Percentiles rank a stretch among this genome's conserved stretches.
These are phyloP conservation scores for Inonotus hispidus DNA, from an alignment of 1,284 basidiomycete species.

Conservation along the genomic window DNA sequence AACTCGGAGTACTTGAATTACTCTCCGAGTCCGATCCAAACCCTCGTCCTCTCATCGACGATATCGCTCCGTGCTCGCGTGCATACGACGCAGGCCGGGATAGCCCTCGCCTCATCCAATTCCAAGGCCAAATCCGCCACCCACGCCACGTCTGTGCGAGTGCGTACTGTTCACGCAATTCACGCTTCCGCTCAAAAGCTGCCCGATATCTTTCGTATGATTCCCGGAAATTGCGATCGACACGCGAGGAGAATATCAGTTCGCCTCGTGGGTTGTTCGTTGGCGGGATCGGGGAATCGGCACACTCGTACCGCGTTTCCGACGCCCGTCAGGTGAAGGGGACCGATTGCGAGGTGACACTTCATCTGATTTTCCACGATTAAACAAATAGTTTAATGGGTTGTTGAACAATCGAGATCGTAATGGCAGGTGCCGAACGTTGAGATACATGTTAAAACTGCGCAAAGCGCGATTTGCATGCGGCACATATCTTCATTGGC, in stretches of 20 bases:
- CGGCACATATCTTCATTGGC: conserved; percentile 76
- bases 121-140: conserved; percentile 37
- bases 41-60: conserved; percentile 8
- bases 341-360: conserved; percentile 24
- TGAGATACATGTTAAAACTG: conserved; percentile 95
- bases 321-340: conserved; percentile 33
- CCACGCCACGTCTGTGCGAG: conserved; percentile 39
- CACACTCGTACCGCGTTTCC: conserved; percentile 30
- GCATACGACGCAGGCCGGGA: conserved; percentile 17
- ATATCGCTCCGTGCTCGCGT: conserved; percentile 22
- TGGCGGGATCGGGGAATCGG: conserved; percentile 85
- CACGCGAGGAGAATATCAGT: conserved; percentile 89
- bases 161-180: conserved; percentile 52
- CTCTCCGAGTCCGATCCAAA: conserved; percentile 29
- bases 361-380: conserved; percentile 37
- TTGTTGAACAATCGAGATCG: conserved; percentile 57
- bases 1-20: conserved; percentile 33
- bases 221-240: conserved; percentile 80
- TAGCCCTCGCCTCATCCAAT: conserved; percentile 24
- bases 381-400: conserved; percentile 60
- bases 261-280: conserved; percentile 90
- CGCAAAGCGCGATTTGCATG: conserved; percentile 92
- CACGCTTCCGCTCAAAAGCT: conserved; percentile 82
- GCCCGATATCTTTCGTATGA: conserved; percentile 90
- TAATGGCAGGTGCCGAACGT: conserved; percentile 77